These are phyloP conservation scores for Aspergillus aculeatinus DNA, from an alignment of 2,329 filamentous ascomycete genomes.

Conservation along the genomic window DNA sequence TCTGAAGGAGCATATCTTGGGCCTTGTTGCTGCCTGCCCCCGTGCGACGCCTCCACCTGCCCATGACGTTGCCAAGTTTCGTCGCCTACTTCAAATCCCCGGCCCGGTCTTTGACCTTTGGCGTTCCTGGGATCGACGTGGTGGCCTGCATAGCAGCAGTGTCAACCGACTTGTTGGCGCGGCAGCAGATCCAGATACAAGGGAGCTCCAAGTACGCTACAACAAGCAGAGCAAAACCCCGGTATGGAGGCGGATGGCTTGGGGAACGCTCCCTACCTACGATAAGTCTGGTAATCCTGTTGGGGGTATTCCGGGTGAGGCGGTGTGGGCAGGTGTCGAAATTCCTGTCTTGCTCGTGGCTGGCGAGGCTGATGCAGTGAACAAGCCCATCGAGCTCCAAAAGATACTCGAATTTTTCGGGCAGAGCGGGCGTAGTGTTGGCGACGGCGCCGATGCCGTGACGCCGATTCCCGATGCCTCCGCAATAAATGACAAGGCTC, in stretches of 20 bases:
- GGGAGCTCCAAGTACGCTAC: constrained; percentile 46
- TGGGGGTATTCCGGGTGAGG: constrained; percentile 67
- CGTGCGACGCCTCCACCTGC: constrained; percentile 62
- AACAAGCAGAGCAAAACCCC: constrained; percentile 81
- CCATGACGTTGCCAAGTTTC: constrained; percentile 52
- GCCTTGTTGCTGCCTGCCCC: constrained; percentile 80
- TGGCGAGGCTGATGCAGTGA: constrained; percentile 74
- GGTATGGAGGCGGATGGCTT: constrained; percentile 79
- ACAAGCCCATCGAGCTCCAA: constrained; percentile 67
- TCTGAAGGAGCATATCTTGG: constrained; percentile 66
- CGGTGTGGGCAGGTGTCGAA: constrained; percentile 70
- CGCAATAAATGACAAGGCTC: constrained; percentile 26
- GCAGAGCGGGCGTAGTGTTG: constrained; percentile 24
- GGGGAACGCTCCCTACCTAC: constrained; percentile 66
- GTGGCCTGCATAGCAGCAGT: constrained; percentile 74
- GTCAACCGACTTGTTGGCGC: constrained; percentile 68
- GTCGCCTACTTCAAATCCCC: constrained; percentile 67
- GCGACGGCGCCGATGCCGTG: constrained; percentile 26
- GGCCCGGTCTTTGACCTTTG: constrained; percentile 68
- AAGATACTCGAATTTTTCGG: constrained; percentile 58
- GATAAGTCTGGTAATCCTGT: constrained; percentile 48
- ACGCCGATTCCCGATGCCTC: constrained; percentile 33
- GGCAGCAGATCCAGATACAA: constrained; percentile 42
- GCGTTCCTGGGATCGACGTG: constrained; percentile 74
- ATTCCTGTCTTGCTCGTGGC: constrained; percentile 76